phyloP scores from a whole-genome alignment of 129 eudicot genomes.

The Artemisia tridentata region DNA sequence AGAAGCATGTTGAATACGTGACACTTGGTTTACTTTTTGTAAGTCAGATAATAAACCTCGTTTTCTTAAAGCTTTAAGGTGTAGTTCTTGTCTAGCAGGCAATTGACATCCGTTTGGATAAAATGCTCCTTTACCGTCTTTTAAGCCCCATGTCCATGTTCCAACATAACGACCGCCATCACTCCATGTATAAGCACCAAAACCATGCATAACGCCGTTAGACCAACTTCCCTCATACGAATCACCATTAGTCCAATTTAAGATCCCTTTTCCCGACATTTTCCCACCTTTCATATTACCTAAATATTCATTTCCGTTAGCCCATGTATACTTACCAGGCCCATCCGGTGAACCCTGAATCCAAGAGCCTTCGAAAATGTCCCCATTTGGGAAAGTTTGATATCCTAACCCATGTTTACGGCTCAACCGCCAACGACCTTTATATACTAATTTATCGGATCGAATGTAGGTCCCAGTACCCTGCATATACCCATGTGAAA shows the following conservation, averaged over 20 bases:
- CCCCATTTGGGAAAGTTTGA: constrained; percentile 76
- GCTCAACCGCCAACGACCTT: constrained; percentile 86
- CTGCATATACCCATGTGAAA: constrained; percentile 80
- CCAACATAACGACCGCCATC: constrained; percentile 84
- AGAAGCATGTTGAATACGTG: constrained; percentile 79
- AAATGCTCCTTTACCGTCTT: constrained; percentile 89
- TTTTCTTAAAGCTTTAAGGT: constrained; percentile 74
- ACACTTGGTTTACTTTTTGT: constrained; percentile 66
- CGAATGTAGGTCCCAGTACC: constrained; percentile 73
- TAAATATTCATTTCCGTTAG: constrained; percentile 62
- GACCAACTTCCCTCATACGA: constrained; percentile 83
- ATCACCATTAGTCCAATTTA: constrained; percentile 83
- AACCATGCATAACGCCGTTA: constrained; percentile 79
- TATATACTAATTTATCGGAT: constrained; percentile 53
- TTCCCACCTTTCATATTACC: constrained; percentile 84
- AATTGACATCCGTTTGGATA: constrained; percentile 63
- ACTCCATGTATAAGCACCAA: constrained; percentile 82
- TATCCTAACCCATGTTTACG: constrained; percentile 86
- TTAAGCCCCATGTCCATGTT: constrained; percentile 84
- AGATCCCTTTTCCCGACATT: constrained; percentile 79
- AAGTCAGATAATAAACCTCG: constrained; percentile 69
- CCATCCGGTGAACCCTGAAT: constrained; percentile 94
- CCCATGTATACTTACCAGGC: constrained; percentile 91
- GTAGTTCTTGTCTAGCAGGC: constrained; percentile 58
- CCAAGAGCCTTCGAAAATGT: constrained; percentile 93